Percentiles rank a stretch among this genome's conserved stretches.
These are phyloP conservation scores for Geotrichum fermentans DNA, from an alignment of 1,139 yeast species.

Conservation along the genomic window DNA sequence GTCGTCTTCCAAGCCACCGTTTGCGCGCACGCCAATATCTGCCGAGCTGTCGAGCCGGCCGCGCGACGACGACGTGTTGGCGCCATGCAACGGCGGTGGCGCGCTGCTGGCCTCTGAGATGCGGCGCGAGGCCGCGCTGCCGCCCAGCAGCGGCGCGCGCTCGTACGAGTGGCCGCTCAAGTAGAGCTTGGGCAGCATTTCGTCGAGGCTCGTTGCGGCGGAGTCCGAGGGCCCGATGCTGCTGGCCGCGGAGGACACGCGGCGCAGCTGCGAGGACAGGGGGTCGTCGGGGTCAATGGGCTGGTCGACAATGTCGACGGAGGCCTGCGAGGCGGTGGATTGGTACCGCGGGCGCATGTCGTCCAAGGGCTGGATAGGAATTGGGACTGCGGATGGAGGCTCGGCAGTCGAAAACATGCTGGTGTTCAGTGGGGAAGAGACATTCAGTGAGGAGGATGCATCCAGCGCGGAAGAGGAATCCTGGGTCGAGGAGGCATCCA, in stretches of 20 bases:
- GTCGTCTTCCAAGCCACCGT: slow-evolving; percentile 4
- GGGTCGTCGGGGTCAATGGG: slow-evolving; percentile 8
- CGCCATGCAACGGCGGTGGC: not conserved
- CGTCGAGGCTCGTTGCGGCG: slow-evolving; percentile 1
- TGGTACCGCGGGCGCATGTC: not conserved
- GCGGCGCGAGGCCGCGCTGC: not conserved
- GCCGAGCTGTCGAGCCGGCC: slow-evolving; percentile 13
- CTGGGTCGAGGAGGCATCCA: not conserved
- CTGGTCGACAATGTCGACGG: slow-evolving; percentile 13
- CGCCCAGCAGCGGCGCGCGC: slow-evolving; percentile 8
- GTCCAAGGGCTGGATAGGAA: not conserved
- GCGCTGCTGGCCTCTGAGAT: not conserved
- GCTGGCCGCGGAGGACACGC: not conserved
- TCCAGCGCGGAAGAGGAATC: not conserved
- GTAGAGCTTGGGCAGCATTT: slow-evolving; percentile 11
- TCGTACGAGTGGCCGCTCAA: slow-evolving; percentile 2
- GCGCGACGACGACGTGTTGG: not conserved
- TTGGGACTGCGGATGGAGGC: not conserved
- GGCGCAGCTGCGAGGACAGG: not conserved
- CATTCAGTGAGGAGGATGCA: not conserved
- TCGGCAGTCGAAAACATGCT: not conserved
- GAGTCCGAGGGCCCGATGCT: not conserved
- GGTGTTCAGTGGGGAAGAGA: not conserved
- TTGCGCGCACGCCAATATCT: slow-evolving; percentile 4
- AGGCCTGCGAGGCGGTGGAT: slow-evolving; percentile 1